phyloP scores from a whole-genome alignment of 148 eudicot species.

The Talinum fruticosum region DNA sequence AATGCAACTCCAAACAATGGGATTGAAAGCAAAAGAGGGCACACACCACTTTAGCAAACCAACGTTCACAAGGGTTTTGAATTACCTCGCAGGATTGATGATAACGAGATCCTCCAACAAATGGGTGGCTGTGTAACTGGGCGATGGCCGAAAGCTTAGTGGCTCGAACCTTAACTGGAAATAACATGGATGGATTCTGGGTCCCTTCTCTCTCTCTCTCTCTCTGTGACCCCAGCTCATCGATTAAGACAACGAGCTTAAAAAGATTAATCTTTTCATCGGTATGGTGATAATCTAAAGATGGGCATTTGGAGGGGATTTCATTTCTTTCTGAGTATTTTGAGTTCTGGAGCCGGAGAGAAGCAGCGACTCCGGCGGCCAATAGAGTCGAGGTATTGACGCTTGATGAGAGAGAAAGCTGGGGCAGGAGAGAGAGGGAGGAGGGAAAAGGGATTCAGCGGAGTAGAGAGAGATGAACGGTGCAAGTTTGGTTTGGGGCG shows the following conservation, averaged over 20 bases:
- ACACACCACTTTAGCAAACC: slow-evolving; percentile 76
- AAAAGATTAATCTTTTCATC: background rate
- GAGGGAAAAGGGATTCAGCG: slow-evolving; percentile 1
- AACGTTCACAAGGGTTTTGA: slow-evolving; percentile 24
- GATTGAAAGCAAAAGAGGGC: slow-evolving; percentile 48
- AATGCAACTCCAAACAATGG: slow-evolving; percentile 29
- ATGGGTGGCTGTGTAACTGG: slow-evolving; percentile 13
- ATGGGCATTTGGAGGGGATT: background rate
- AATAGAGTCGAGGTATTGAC: background rate
- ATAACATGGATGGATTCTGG: slow-evolving; percentile 26
- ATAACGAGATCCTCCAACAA: slow-evolving; percentile 4
- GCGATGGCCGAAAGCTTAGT: slow-evolving; percentile 14
- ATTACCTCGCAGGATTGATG: slow-evolving; percentile 19
- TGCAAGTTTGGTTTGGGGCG: background rate
- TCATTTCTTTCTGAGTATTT: background rate
- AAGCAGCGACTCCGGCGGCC: slow-evolving; percentile 2
- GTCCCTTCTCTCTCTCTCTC: background rate
- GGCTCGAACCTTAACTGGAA: slow-evolving; percentile 26
- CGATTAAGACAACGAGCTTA: background rate
- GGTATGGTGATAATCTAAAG: background rate
- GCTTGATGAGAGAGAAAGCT: background rate
- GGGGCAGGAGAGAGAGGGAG: background rate
- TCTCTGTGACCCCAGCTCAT: background rate
- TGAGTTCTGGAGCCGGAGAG: background rate
- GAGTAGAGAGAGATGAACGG: background rate